Evolutionary conservation across 2,329 filamentous ascomycete species (phyloP), one percentile per base, ranked within the genome.

Genomic region (Alternaria gansuensis): DNA sequence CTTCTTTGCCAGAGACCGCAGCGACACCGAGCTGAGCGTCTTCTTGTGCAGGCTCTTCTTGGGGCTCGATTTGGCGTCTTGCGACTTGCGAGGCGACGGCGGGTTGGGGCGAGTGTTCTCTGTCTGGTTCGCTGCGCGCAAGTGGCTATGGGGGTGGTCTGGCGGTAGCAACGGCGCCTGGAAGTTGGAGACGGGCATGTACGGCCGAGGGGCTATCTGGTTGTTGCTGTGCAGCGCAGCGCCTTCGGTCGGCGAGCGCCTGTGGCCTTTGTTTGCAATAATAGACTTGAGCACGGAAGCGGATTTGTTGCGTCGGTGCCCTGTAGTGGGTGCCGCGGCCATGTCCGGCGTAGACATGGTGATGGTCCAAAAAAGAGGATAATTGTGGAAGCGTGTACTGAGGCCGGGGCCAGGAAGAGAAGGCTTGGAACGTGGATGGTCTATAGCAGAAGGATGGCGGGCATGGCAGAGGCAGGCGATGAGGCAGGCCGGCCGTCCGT

Each of bases 11-110:
- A 85, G 68, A 0, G 83, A 82, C 51, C 82, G 82, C 50, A 85
- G 76, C 14, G 83, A 85, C 2, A 85, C 80, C 1, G 83, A 78
- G 67, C 83, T 85, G 63, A 83, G 81, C 1, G 83, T 84, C 69
- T 83, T 84, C 73, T 83, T 84, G 69, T 85, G 82, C 51, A 83
- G 61, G 56, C 63, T 67, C 66, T 75, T 70, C 40, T 67, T 65
- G 57, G 75, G 65, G 75, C 79, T 61, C 68, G 69, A 62, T 68
- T 69, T 64, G 14, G 72, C 69, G 23, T 78, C 77, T 7, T 78
- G 75, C 21, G 75, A 72, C 51, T 81, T 82, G 28, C 72, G 73
- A 1, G 75, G 70, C 5, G 72, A 67, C 2, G 74, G 67, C 14
- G 66, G 68, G 54, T 78, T 57, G 76, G 69, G 67, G 77, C 67